Conservation (phyloP, 768 basidiomycete genomes). For the Crepidotus variabilis region DNA sequence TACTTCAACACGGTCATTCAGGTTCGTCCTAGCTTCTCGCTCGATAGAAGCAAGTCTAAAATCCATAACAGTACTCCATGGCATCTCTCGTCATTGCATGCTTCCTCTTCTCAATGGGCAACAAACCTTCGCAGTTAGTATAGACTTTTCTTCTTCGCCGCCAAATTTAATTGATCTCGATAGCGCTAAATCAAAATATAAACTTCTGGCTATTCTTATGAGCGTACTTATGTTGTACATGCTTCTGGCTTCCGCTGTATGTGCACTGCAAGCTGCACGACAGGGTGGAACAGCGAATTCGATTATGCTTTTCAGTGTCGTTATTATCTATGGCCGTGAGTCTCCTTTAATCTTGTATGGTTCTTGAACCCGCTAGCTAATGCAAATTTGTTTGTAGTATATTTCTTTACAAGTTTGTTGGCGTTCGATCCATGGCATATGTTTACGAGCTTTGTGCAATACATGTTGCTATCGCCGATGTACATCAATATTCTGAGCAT, state of each 20-base stretch:
- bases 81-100: slow-evolving; percentile 82
- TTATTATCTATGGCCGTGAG: slow-evolving; percentile 81
- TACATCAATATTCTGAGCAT: slow-evolving; percentile 78
- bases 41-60: background rate
- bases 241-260: slow-evolving; percentile 77
- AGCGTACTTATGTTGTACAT: slow-evolving; percentile 82
- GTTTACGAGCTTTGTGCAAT: slow-evolving; percentile 86
- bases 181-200: slow-evolving; percentile 86
- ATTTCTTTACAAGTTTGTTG: slow-evolving; percentile 70
- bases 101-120: slow-evolving; percentile 95
- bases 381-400: slow-evolving; percentile 43
- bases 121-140: slow-evolving; percentile 78
- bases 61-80: slow-evolving; percentile 63
- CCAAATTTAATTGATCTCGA: background rate
- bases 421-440: slow-evolving; percentile 97
- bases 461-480: slow-evolving; percentile 80
- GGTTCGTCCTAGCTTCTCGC: slow-evolving; percentile 32
- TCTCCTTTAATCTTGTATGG: slow-evolving; percentile 4
- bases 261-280: slow-evolving; percentile 66
- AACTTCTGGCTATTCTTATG: slow-evolving; percentile 67
- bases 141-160: background rate
- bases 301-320: slow-evolving; percentile 79
- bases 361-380: background rate
- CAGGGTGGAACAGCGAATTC: slow-evolving; percentile 66
- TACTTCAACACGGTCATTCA: slow-evolving; percentile 77